These are phyloP conservation scores for Starmerella riodocensis DNA, from an alignment of 805 yeast genomes.

Conservation along the genomic window DNA sequence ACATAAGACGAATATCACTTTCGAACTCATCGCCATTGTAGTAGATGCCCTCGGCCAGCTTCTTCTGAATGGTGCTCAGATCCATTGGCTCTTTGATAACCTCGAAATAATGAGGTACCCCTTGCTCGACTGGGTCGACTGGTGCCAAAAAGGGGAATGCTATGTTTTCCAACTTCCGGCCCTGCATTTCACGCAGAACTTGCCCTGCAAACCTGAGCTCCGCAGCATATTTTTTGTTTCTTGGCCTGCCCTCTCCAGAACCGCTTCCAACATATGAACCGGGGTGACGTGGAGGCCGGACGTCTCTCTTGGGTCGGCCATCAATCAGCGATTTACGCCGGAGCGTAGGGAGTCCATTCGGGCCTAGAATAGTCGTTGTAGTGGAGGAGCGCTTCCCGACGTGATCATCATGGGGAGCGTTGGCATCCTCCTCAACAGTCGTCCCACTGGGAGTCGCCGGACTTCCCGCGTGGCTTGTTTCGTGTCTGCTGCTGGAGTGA, in stretches of 20 bases:
- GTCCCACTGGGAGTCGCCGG: conserved; percentile 16
- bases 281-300: conserved; percentile 93
- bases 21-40: conserved; percentile 82
- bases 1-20: conserved; percentile 66
- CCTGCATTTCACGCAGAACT: conserved; percentile 64
- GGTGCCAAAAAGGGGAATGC: conserved; percentile 87
- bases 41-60: conserved; percentile 74
- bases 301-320: conserved; percentile 87
- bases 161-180: conserved; percentile 71
- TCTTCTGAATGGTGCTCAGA: conserved; percentile 67
- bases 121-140: conserved; percentile 88
- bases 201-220: conserved; percentile 78
- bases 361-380: conserved; percentile 16
- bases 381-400: conserved; percentile 16
- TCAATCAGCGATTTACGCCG: conserved; percentile 58
- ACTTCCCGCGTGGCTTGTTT: neutral
- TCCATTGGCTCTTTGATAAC: conserved; percentile 91
- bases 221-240: conserved; percentile 70
- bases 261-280: conserved; percentile 45
- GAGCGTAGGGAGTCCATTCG: conserved; percentile 42
- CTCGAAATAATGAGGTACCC: conserved; percentile 81
- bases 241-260: conserved; percentile 49
- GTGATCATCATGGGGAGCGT: conserved; percentile 7
- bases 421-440: neutral
- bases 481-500: neutral